These are phyloP conservation scores for Rutstroemia sp. DNA, from an alignment of 2,329 filamentous ascomycete genomes.

Conservation along the genomic window DNA sequence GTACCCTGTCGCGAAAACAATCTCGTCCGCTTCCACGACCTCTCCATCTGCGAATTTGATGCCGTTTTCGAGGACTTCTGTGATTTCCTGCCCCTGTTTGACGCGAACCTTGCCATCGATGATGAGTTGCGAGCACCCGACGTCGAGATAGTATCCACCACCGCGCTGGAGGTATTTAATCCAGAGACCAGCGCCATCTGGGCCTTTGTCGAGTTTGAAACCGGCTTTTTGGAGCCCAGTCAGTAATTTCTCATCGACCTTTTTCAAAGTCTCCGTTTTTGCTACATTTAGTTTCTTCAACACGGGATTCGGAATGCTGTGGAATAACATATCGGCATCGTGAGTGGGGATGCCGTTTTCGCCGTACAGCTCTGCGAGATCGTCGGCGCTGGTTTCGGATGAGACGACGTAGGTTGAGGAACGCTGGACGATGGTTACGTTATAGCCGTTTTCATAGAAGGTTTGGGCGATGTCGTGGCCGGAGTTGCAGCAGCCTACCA, in stretches of 20 bases:
- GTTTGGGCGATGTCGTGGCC: conserved; percentile 64
- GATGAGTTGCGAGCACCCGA: conserved; percentile 45
- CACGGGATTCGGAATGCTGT: conserved; percentile 50
- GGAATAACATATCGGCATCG: conserved; percentile 56
- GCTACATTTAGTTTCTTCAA: conserved; percentile 51
- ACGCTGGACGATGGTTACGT: conserved; percentile 63
- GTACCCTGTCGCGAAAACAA: conserved; percentile 43
- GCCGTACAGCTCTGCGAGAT: conserved; percentile 35
- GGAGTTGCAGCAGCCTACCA: conserved; percentile 63
- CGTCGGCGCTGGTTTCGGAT: conserved; percentile 37
- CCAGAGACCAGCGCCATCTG: conserved; percentile 45
- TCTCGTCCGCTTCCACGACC: conserved; percentile 42
- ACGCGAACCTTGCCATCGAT: conserved; percentile 45
- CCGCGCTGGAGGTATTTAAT: conserved; percentile 54
- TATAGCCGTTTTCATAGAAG: conserved; percentile 56
- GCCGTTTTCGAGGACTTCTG: conserved; percentile 33
- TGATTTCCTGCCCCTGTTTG: conserved; percentile 40
- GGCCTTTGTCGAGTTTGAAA: conserved; percentile 50
- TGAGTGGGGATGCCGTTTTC: conserved; percentile 48
- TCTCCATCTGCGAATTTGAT: conserved; percentile 38
- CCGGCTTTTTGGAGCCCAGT: conserved; percentile 46
- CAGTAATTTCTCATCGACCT: conserved; percentile 33
- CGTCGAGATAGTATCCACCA: conserved; percentile 51
- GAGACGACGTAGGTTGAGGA: conserved; percentile 58
- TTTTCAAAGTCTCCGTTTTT: conserved; percentile 32